These are phyloP conservation scores for Candida yuanshanica DNA, from an alignment of 805 yeast genomes.

Conservation along the genomic window DNA sequence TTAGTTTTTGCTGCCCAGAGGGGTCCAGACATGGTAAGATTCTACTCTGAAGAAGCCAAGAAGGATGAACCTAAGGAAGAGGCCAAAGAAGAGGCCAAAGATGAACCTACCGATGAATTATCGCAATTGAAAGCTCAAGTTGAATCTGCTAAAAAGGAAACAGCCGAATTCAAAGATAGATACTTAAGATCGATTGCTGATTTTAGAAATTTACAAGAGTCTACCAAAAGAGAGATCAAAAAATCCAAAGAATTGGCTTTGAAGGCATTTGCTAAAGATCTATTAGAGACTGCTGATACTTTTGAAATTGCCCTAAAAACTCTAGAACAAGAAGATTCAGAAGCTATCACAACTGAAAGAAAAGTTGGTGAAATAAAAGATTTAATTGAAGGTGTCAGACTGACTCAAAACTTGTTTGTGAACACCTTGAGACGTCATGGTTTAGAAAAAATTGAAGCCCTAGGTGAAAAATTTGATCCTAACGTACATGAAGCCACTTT, in stretches of 20 bases:
- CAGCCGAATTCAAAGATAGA: constrained; percentile 23
- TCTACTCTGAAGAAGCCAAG: constrained; percentile 24
- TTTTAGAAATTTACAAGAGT: constrained; percentile 26
- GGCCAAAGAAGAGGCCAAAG: constrained; percentile 7
- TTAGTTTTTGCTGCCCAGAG: constrained; percentile 6
- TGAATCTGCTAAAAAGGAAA: constrained; percentile 21
- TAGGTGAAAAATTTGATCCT: constrained; percentile 46
- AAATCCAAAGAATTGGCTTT: constrained; percentile 26
- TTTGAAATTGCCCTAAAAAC: constrained; percentile 25
- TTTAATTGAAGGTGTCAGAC: constrained; percentile 45
- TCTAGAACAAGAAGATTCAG: constrained; percentile 20
- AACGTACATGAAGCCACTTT: constrained; percentile 50
- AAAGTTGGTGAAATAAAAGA: constrained; percentile 37
- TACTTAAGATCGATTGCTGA: constrained; percentile 25
- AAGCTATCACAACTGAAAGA: constrained; percentile 14
- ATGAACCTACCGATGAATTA: constrained; percentile 21
- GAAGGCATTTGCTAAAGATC: constrained; percentile 25
- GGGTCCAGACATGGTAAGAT: constrained; percentile 13
- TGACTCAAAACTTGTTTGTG: constrained; percentile 43
- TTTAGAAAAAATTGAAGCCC: constrained; percentile 41
- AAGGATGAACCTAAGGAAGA: constrained; percentile 13
- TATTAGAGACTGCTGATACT: constrained; percentile 25
- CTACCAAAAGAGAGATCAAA: constrained; percentile 25
- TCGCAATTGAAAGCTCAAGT: constrained; percentile 13
- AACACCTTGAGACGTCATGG: constrained; percentile 47